phyloP scores from a whole-genome alignment of 2,329 filamentous ascomycete species.

The Neofusicoccum parvum region DNA sequence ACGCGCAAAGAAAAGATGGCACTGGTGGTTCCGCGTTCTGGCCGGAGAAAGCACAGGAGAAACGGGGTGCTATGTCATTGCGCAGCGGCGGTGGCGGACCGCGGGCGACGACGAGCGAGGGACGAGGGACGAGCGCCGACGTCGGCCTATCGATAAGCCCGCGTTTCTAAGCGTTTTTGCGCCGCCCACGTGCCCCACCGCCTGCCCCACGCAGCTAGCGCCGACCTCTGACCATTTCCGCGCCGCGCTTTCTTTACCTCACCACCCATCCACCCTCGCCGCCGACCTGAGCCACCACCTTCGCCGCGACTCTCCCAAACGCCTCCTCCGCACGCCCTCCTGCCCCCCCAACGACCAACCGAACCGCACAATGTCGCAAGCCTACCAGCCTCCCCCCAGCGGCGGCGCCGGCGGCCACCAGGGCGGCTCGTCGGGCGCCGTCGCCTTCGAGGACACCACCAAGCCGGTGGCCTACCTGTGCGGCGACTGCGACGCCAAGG shows the following conservation, averaged over 20 bases:
- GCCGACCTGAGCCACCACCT: neutral
- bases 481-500: slow-evolving; percentile 81
- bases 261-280: neutral
- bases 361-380: slow-evolving; percentile 14
- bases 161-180: slow-evolving; percentile 19
- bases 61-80: slow-evolving; percentile 13
- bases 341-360: neutral
- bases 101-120: too few relatives aligned
- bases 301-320: neutral
- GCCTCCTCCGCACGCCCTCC: neutral
- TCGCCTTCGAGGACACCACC: slow-evolving; percentile 54
- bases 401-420: slow-evolving; percentile 19
- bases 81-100: slow-evolving; percentile 6
- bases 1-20: neutral
- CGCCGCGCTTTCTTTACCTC: neutral
- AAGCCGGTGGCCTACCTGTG: slow-evolving; percentile 59
- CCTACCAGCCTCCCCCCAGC: slow-evolving; percentile 23
- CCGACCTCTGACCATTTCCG: neutral
- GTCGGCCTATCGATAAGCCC: slow-evolving; percentile 20
- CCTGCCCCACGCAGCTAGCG: neutral
- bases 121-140: neutral
- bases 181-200: neutral
- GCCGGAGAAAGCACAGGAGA: slow-evolving; percentile 14
- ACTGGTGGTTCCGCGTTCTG: neutral
- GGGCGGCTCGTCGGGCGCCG: slow-evolving; percentile 40